A percentile compares a stretch with the other conserved stretches of the same genome.
These are phyloP conservation scores for Fusarium buxicola DNA, from an alignment of 2,329 filamentous ascomycete species.

Conservation along the genomic window DNA sequence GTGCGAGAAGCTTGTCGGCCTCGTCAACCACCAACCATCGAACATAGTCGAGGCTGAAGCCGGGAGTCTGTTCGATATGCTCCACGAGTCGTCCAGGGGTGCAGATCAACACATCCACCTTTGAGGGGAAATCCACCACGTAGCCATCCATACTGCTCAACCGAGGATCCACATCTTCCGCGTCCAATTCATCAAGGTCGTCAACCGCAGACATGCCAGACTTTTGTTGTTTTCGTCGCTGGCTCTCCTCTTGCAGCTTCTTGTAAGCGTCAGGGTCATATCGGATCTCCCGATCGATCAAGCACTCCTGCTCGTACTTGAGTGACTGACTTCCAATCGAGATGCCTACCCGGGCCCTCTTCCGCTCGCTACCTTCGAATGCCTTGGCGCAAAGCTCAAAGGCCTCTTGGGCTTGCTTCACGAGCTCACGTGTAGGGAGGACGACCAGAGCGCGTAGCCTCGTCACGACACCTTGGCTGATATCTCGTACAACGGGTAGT, in stretches of 20 bases:
- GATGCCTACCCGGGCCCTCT: slow-evolving; percentile 80
- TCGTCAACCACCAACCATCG: slow-evolving; percentile 94
- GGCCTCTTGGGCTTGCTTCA: slow-evolving; percentile 84
- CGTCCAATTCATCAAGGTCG: slow-evolving; percentile 34
- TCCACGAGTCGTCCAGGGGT: slow-evolving; percentile 94
- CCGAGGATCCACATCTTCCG: slow-evolving; percentile 44
- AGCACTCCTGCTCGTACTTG: slow-evolving; percentile 67
- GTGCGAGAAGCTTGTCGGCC: slow-evolving; percentile 89
- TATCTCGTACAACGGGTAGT: slow-evolving; percentile 82
- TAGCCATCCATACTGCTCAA: slow-evolving; percentile 58
- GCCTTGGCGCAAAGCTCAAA: slow-evolving; percentile 79
- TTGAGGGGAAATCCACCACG: slow-evolving; percentile 73
- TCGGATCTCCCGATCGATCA: slow-evolving; percentile 59
- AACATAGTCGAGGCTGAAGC: slow-evolving; percentile 81
- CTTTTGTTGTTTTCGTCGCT: slow-evolving; percentile 10
- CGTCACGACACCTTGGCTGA: slow-evolving; percentile 73
- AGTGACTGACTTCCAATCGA: slow-evolving; percentile 86
- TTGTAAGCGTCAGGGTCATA: slow-evolving; percentile 73
- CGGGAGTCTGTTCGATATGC: slow-evolving; percentile 84
- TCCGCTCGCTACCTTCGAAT: slow-evolving; percentile 66
- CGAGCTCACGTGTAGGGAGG: slow-evolving; percentile 90
- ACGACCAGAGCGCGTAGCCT: slow-evolving; percentile 84
- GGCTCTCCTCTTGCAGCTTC: slow-evolving; percentile 43
- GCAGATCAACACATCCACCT: slow-evolving; percentile 88
- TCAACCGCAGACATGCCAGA: slow-evolving; percentile 27